Conservation (phyloP, 2,329 filamentous ascomycete species). For the Drechslera avenae region DNA sequence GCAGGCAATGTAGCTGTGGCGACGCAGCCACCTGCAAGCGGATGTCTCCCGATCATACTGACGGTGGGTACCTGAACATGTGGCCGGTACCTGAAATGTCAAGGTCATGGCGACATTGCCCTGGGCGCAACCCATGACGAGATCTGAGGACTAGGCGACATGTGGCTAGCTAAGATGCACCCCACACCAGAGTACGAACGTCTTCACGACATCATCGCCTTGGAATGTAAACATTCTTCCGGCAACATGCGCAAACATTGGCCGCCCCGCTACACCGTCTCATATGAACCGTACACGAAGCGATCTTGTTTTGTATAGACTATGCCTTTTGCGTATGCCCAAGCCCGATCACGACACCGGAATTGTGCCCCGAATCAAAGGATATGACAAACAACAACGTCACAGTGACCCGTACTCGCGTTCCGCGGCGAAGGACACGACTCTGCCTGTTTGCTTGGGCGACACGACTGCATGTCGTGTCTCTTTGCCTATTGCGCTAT, state of each 20-base stretch:
- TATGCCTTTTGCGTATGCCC: neutral
- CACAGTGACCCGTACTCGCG: slow-evolving; percentile 19
- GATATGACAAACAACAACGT: slow-evolving; percentile 17
- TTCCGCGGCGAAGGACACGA: slow-evolving; percentile 7
- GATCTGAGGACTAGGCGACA: slow-evolving; percentile 6
- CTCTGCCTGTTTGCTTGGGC: neutral
- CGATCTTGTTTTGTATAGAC: neutral
- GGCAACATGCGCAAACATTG: too few species aligned
- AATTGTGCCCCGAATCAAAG: neutral
- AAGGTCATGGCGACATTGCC: slow-evolving; percentile 1
- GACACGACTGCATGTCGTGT: neutral
- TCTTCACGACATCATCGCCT: neutral
- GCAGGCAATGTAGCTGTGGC: neutral
- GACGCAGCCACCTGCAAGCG: neutral
- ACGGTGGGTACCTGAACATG: slow-evolving; percentile 1
- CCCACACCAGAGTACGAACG: slow-evolving; percentile 2
- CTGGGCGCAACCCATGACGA: neutral
- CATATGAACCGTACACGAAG: too few species aligned
- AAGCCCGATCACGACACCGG: neutral
- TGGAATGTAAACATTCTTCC: neutral
- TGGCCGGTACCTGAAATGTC: slow-evolving; percentile 6
- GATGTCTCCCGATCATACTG: slow-evolving; percentile 6
- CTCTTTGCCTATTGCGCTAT: neutral
- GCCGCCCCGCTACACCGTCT: too few species aligned
- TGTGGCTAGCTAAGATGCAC: slow-evolving; percentile 7